A percentile compares a stretch with the other conserved stretches of the same genome.
Conservation (phyloP, 768 basidiomycete genomes). For the Macrolepiota fuliginosa region DNA sequence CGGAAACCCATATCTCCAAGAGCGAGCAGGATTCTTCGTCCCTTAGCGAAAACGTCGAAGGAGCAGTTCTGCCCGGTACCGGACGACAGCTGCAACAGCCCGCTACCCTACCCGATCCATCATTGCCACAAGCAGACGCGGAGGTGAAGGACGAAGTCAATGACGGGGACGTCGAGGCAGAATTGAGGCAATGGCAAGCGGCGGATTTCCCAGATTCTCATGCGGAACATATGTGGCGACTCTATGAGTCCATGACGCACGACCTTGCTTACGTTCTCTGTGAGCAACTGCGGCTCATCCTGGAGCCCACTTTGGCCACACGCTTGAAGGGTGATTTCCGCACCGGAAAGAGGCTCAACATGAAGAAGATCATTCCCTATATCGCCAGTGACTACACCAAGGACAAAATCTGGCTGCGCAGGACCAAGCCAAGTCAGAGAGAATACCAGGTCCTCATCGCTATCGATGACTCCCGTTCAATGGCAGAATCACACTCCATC, state of each 20-base stretch:
- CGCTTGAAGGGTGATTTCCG: slow-evolving; percentile 96
- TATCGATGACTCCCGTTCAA: slow-evolving; percentile 94
- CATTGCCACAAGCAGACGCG: slow-evolving; percentile 24
- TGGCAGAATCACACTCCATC: slow-evolving; percentile 90
- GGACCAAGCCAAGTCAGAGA: slow-evolving; percentile 89
- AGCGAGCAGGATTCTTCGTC: slow-evolving; percentile 23
- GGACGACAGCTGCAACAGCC: slow-evolving; percentile 18
- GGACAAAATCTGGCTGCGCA: slow-evolving; percentile 97
- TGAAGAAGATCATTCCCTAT: slow-evolving; percentile 98
- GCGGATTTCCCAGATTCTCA: slow-evolving; percentile 51
- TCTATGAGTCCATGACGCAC: slow-evolving; percentile 87
- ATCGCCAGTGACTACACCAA: slow-evolving; percentile 99
- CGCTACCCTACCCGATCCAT: slow-evolving; percentile 22
- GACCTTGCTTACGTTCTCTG: slow-evolving; percentile 90
- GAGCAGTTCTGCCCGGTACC: slow-evolving; percentile 42
- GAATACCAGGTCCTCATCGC: slow-evolving; percentile 96
- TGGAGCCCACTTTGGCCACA: slow-evolving; percentile 93
- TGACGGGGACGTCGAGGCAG: slow-evolving; percentile 37
- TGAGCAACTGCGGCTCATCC: slow-evolving; percentile 93
- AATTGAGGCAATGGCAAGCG: slow-evolving; percentile 60
- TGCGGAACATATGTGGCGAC: slow-evolving; percentile 83
- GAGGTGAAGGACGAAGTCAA: slow-evolving; percentile 28
- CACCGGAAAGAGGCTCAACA: slow-evolving; percentile 95
- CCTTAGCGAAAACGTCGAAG: slow-evolving; percentile 35
- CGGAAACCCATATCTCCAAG: slow-evolving; percentile 19